A percentile compares a stretch with the other conserved stretches of the same genome.
Conservation (phyloP, 2,329 filamentous ascomycete species). For the Whalleya microplaca region DNA sequence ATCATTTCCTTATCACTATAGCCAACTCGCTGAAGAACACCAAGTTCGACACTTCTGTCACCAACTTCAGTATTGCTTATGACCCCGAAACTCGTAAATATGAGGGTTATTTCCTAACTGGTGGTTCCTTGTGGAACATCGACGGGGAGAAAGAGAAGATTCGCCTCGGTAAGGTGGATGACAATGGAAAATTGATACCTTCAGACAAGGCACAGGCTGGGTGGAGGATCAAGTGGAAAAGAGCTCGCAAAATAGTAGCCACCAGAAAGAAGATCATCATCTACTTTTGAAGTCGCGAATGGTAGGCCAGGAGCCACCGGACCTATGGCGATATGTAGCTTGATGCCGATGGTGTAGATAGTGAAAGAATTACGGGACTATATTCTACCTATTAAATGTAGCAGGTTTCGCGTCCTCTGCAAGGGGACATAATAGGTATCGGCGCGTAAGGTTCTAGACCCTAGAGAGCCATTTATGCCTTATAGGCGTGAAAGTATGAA, state of each 20-base stretch:
- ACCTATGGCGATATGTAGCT: neutral
- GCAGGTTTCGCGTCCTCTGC: too few relatives aligned
- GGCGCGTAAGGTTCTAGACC: too few relatives aligned
- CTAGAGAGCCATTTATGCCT: neutral
- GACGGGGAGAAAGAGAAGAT: conserved; percentile 10
- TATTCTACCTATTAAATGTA: too few relatives aligned
- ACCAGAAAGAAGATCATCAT: conserved; percentile 8
- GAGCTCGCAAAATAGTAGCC: conserved; percentile 8
- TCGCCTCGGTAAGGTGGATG: conserved; percentile 11
- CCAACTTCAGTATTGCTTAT: conserved; percentile 15
- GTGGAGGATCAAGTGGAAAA: conserved; percentile 13
- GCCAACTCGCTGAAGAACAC: conserved; percentile 8
- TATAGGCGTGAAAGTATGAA: conserved; percentile 6
- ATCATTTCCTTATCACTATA: neutral
- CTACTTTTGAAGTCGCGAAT: conserved; percentile 4
- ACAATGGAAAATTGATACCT: conserved; percentile 13
- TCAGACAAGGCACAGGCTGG: conserved; percentile 16
- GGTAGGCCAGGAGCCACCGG: neutral
- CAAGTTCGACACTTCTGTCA: conserved; percentile 8
- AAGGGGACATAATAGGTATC: too few relatives aligned
- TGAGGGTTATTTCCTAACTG: conserved; percentile 16
- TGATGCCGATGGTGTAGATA: neutral
- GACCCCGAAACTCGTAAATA: conserved; percentile 7
- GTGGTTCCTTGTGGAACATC: conserved; percentile 12
- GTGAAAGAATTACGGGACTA: too few relatives aligned